These are phyloP conservation scores for Berberis thunbergii DNA, from an alignment of 164 flowering plant species.

Conservation along the genomic window DNA sequence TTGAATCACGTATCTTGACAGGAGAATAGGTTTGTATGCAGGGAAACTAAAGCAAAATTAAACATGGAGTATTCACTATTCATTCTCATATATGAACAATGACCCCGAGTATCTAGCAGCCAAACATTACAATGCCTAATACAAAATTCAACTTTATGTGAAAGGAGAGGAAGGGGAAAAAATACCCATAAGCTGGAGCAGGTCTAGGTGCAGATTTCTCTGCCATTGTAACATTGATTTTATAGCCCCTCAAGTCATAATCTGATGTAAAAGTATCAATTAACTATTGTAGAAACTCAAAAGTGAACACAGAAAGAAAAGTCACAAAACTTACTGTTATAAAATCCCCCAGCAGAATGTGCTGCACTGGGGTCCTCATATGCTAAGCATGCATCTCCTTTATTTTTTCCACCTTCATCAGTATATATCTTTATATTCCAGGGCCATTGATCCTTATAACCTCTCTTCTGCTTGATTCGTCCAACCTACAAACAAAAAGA, in stretches of 20 bases:
- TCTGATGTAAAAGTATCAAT: constrained; percentile 28
- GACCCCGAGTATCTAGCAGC: too few relatives aligned
- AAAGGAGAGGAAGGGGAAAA: neutral
- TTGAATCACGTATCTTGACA: too few relatives aligned
- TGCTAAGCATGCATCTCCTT: constrained; percentile 80
- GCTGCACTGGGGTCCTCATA: constrained; percentile 99
- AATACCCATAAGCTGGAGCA: constrained; percentile 40
- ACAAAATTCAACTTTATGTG: neutral
- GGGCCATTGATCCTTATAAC: constrained; percentile 99
- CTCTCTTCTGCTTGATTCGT: constrained; percentile 93
- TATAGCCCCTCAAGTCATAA: constrained; percentile 76
- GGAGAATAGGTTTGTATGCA: too few relatives aligned
- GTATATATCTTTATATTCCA: constrained; percentile 83
- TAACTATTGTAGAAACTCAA: neutral
- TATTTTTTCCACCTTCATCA: constrained; percentile 79
- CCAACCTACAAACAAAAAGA: constrained; percentile 48
- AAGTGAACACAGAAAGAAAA: neutral
- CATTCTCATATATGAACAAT: too few relatives aligned
- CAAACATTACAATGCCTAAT: too few relatives aligned
- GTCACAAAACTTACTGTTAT: constrained; percentile 37
- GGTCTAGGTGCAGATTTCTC: constrained; percentile 86
- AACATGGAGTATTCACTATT: too few relatives aligned
- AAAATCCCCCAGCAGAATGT: constrained; percentile 94
- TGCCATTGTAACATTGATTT: constrained; percentile 86
- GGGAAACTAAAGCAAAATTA: too few relatives aligned